Conservation (phyloP, 2,329 filamentous ascomycete genomes). For the Beauveria bassiana region DNA sequence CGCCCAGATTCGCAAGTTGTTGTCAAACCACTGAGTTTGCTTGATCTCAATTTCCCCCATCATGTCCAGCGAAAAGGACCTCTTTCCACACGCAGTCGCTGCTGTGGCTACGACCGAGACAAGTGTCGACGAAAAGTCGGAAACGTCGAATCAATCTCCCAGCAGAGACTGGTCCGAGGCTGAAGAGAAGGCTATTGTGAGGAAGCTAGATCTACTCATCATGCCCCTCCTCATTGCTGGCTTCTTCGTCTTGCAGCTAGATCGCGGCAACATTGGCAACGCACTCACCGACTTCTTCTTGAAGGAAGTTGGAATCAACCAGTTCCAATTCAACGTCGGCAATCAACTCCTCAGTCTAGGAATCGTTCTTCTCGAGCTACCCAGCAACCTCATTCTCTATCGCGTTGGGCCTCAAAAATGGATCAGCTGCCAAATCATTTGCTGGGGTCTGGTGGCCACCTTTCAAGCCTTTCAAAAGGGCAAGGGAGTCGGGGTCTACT, state of each 20-base stretch:
- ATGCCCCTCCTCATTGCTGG: slow-evolving; percentile 36
- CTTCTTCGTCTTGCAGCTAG: slow-evolving; percentile 25
- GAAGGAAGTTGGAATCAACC: slow-evolving; percentile 34
- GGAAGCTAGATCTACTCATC: neutral
- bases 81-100: neutral
- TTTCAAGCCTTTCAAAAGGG: slow-evolving; percentile 26
- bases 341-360: slow-evolving; percentile 35
- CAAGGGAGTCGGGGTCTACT: slow-evolving; percentile 1
- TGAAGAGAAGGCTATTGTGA: neutral
- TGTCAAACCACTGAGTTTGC: neutral
- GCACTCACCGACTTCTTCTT: slow-evolving; percentile 37
- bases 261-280: slow-evolving; percentile 20
- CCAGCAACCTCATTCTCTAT: slow-evolving; percentile 38
- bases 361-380: slow-evolving; percentile 33
- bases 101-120: neutral
- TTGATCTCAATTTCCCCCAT: neutral
- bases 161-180: neutral
- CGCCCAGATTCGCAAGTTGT: neutral
- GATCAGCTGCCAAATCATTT: slow-evolving; percentile 21
- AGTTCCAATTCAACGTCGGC: slow-evolving; percentile 39
- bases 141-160: neutral
- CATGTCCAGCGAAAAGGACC: neutral
- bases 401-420: slow-evolving; percentile 34
- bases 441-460: slow-evolving; percentile 28
- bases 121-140: neutral